Evolutionary conservation across 2,329 filamentous ascomycete genomes (phyloP), one percentile per base, ranked within the genome.

Genomic region (Clarireedia paspali): DNA sequence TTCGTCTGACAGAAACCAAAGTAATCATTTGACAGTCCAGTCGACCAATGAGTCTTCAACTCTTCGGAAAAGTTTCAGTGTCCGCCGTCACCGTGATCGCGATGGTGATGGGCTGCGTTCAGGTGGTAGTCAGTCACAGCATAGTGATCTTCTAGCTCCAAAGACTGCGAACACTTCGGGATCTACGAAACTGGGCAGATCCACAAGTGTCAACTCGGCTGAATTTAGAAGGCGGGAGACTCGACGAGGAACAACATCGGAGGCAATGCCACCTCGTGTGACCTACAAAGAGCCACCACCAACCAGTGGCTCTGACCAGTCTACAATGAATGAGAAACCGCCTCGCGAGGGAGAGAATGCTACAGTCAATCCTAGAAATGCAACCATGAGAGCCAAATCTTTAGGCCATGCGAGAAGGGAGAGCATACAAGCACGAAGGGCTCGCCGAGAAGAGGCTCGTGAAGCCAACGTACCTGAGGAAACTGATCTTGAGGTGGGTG

Each of bases 121-220:
- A 58, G 85, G 72, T 62, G 86, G 75, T 71, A 84, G 72, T 65
- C 84, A 90, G 65, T 81, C 85, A 36, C 87, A 91, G 57, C 87
- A 91, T 62, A 83, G 85, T 58, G 89, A 92, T 58, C 78, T 95
- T 14, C 79, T 95, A 12, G 39, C 47, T 44, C 88, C 88, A 1
- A 72, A 79, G 60, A 81, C 84, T 6, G 78, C 80, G 20, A 84
- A 83, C 40, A 81, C 73, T 53, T 73, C 74, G 49, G 76, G 83
- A 20, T 79, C 80, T 53, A 84, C 81, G 48, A 87, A 87, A 63
- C 75, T 96, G 17, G 89, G 89, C 38, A 82, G 92, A 60, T 96
- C 91, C 6, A 91, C 92, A 7, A 96, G 91, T 67, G 91, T 96
- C 54, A 95, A 91, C 66, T 94, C 89, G 2, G 89, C 87, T 27